Base-by-base conservation (phyloP, 768 basidiomycete genomes). In the Rhodotorula diobovata region DNA sequence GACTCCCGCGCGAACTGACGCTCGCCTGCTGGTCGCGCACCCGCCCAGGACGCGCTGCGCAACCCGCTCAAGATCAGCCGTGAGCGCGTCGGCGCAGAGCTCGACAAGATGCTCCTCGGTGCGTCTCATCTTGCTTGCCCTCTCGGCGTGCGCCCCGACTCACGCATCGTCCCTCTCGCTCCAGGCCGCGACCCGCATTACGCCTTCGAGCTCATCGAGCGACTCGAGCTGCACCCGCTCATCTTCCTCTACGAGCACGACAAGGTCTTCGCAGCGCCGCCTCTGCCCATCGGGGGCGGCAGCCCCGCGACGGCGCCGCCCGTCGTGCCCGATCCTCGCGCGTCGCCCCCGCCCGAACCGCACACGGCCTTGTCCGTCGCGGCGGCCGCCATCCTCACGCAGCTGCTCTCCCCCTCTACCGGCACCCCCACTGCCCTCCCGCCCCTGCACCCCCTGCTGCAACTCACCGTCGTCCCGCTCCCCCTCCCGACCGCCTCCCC, bases 21-120 rank as follows among this genome's bases (percentile, higher is more conserved):
- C 18, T 10, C 4, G 16, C 4, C 46, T 7, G 18, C 32, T 9
- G 32, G 37, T 16, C n/a, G n/a, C n/a, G n/a, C 18, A 5, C 14
- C 4, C 3, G 1, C 43, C 15, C 54, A 73, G 72, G 61, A 59
- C 48, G 69, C 75, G 5, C 46, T 76, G 14, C 54, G 61, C 23
- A 87, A 90, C 25, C 82, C 86, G 18, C 83, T 83, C 3, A 96
- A 97, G 79, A 90, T 99, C 57, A 89, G 89, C 45, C 86, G 91
- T 62, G 96, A 98, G 81, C 86, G 96, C 28, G 86, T 93, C 11
- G 94, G 94, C 1, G 90, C 90, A 72, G 96, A 99, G 80, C 77
- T 98, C 23, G 86, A 89, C 72, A 99, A 98, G 80, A 98, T 97
- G 90, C 84, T 98, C 79, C 87, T 87, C 83, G 89, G 95, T 89